A percentile compares a stretch with the other conserved stretches of the same genome.
These are phyloP conservation scores for Neofusicoccum cordaticola DNA, from an alignment of 2,329 filamentous ascomycete species.

Conservation along the genomic window DNA sequence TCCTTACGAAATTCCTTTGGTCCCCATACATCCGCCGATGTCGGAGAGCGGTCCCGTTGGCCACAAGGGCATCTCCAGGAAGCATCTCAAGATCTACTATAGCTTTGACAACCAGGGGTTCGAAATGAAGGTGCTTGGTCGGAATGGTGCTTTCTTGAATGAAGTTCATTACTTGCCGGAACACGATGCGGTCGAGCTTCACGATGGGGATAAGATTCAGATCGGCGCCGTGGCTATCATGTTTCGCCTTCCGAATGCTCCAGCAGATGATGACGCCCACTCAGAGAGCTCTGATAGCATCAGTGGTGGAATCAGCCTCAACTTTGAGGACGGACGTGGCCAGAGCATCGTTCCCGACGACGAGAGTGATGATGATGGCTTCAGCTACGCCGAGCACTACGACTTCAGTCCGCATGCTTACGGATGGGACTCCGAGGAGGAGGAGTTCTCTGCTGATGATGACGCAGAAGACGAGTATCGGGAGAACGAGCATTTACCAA, in stretches of 20 bases:
- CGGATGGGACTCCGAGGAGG: conserved; percentile 18
- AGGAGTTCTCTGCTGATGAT: conserved; percentile 16
- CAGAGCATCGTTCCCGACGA: conserved; percentile 48
- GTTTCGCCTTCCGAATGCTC: conserved; percentile 67
- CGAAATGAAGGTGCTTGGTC: conserved; percentile 60
- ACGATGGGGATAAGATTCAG: conserved; percentile 65
- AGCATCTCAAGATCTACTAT: conserved; percentile 71
- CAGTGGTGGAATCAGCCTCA: conserved; percentile 66
- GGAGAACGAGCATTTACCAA: conserved; percentile 23
- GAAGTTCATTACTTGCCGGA: conserved; percentile 54
- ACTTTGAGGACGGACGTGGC: conserved; percentile 64
- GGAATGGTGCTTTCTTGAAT: conserved; percentile 68
- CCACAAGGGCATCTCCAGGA: conserved; percentile 70
- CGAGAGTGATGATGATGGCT: conserved; percentile 18
- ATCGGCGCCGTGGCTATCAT: conserved; percentile 68
- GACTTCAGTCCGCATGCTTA: conserved; percentile 14
- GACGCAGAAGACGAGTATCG: conserved; percentile 41
- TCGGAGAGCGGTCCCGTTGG: conserved; percentile 33
- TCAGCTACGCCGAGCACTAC: conserved; percentile 11
- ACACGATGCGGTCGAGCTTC: conserved; percentile 56
- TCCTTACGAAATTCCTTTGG: conserved; percentile 61
- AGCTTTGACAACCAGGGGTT: conserved; percentile 63
- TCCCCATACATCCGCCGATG: conserved; percentile 70
- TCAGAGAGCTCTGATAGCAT: conserved; percentile 31
- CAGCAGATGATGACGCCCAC: conserved; percentile 51